These are phyloP conservation scores for Gloeophyllum trabeum DNA, from an alignment of 768 basidiomycete species.

Conservation along the genomic window DNA sequence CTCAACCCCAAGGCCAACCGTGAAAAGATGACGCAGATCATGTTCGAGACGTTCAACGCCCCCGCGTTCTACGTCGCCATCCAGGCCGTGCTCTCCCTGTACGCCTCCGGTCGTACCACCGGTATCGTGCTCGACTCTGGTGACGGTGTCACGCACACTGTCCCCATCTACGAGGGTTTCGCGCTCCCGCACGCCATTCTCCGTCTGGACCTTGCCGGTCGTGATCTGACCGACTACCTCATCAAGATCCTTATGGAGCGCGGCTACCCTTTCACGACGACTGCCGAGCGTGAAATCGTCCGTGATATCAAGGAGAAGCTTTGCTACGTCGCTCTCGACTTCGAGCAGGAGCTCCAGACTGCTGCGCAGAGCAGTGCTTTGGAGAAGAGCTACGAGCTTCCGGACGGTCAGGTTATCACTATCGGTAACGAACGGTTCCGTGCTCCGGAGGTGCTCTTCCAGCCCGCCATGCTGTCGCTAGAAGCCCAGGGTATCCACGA, in stretches of 20 bases:
- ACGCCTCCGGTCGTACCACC: constrained; percentile 92
- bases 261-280: constrained; percentile 90
- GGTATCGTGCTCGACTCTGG: constrained; percentile 94
- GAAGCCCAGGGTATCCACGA: constrained; percentile 82
- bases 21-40: constrained; percentile 71
- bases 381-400: constrained; percentile 91
- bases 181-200: constrained; percentile 87
- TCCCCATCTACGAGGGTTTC: constrained; percentile 95
- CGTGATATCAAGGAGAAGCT: constrained; percentile 93
- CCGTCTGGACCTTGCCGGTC: constrained; percentile 86
- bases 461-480: constrained; percentile 47
- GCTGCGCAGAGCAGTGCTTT: constrained; percentile 82
- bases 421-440: constrained; percentile 63
- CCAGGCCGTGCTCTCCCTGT: constrained; percentile 67
- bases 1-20: constrained; percentile 66
- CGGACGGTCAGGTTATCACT: constrained; percentile 89
- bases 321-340: constrained; percentile 91
- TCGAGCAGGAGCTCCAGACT: constrained; percentile 87
- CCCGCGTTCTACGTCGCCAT: constrained; percentile 70
- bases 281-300: constrained; percentile 89
- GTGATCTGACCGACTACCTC: constrained; percentile 79
- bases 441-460: constrained; percentile 46
- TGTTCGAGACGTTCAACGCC: constrained; percentile 71
- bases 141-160: constrained; percentile 93
- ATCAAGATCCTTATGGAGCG: constrained; percentile 84